These are phyloP conservation scores for Emericellopsis terricola DNA, from an alignment of 495 filamentous ascomycete genomes.

Conservation along the genomic window DNA sequence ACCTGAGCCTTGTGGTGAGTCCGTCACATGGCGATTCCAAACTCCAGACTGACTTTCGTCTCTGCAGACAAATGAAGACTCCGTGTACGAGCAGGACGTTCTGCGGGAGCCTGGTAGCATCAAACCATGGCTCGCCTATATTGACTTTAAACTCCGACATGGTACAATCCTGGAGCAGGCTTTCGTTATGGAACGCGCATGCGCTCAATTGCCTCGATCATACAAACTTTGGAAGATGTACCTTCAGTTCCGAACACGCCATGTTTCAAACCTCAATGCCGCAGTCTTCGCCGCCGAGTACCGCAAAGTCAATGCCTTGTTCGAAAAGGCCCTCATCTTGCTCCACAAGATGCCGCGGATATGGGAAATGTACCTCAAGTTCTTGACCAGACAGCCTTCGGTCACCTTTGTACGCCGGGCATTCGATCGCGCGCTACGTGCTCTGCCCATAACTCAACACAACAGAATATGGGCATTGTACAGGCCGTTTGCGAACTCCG, in stretches of 20 bases:
- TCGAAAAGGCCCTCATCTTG: slow-evolving; percentile 82
- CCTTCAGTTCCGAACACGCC: slow-evolving; percentile 66
- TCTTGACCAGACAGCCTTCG: slow-evolving; percentile 77
- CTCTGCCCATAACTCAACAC: slow-evolving; percentile 92
- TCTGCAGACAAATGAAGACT: slow-evolving; percentile 76
- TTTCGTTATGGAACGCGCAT: slow-evolving; percentile 89
- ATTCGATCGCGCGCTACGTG: slow-evolving; percentile 87
- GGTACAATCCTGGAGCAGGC: slow-evolving; percentile 79
- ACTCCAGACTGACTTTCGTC: too few species aligned
- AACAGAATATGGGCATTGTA: slow-evolving; percentile 94
- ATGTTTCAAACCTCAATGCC: slow-evolving; percentile 70
- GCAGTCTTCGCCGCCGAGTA: slow-evolving; percentile 68
- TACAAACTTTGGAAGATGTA: slow-evolving; percentile 99
- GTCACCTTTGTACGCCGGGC: slow-evolving; percentile 79
- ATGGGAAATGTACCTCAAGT: slow-evolving; percentile 95
- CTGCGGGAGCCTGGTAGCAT: slow-evolving; percentile 68
- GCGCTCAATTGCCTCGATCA: slow-evolving; percentile 72
- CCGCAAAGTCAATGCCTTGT: slow-evolving; percentile 85
- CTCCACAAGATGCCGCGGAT: slow-evolving; percentile 98
- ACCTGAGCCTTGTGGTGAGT: slow-evolving; percentile 67
- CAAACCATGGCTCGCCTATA: slow-evolving; percentile 93
- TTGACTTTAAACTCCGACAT: slow-evolving; percentile 78
- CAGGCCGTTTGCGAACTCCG: slow-evolving; percentile 81
- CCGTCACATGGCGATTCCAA: too few species aligned
- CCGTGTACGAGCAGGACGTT: slow-evolving; percentile 91